These are phyloP conservation scores for Epichloe gansuensis DNA, from an alignment of 2,329 filamentous ascomycete genomes.

Conservation along the genomic window DNA sequence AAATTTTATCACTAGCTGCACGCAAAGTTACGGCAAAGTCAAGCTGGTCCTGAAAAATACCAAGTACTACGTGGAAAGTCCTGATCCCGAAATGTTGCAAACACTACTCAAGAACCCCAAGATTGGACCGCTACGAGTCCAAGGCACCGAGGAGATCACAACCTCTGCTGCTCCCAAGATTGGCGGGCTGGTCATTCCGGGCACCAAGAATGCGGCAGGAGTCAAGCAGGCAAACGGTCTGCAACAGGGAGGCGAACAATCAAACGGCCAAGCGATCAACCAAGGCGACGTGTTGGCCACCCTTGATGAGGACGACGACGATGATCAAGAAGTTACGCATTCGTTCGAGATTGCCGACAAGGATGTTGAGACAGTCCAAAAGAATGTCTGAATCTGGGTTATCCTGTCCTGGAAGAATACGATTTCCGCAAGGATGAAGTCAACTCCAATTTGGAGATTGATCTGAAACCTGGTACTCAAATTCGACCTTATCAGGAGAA, in stretches of 20 bases:
- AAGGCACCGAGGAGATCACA: slow-evolving; percentile 59
- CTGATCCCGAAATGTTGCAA: slow-evolving; percentile 76
- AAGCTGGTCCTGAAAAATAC: slow-evolving; percentile 92
- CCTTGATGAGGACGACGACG: slow-evolving; percentile 74
- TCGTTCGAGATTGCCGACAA: slow-evolving; percentile 82
- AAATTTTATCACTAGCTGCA: slow-evolving; percentile 67
- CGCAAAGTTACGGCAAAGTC: slow-evolving; percentile 87
- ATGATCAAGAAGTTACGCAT: slow-evolving; percentile 81
- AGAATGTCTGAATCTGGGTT: slow-evolving; percentile 73
- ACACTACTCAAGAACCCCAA: slow-evolving; percentile 72
- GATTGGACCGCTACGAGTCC: slow-evolving; percentile 68
- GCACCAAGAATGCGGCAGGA: slow-evolving; percentile 85
- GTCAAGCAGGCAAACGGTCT: slow-evolving; percentile 56
- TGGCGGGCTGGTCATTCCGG: slow-evolving; percentile 79
- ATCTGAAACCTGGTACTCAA: slow-evolving; percentile 76
- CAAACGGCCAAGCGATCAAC: slow-evolving; percentile 37
- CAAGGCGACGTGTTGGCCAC: slow-evolving; percentile 60
- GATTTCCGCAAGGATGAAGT: slow-evolving; percentile 86
- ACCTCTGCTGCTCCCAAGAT: slow-evolving; percentile 77
- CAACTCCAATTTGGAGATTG: slow-evolving; percentile 88
- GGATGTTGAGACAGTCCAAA: slow-evolving; percentile 76
- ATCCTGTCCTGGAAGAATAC: slow-evolving; percentile 90
- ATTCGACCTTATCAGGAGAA: slow-evolving; percentile 96
- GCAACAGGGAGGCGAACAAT: slow-evolving; percentile 22
- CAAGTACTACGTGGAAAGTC: slow-evolving; percentile 86